A percentile compares a stretch with the other conserved stretches of the same genome.
Evolutionary conservation across 805 yeast species (phyloP).

Genomic region (Candida germanica): DNA sequence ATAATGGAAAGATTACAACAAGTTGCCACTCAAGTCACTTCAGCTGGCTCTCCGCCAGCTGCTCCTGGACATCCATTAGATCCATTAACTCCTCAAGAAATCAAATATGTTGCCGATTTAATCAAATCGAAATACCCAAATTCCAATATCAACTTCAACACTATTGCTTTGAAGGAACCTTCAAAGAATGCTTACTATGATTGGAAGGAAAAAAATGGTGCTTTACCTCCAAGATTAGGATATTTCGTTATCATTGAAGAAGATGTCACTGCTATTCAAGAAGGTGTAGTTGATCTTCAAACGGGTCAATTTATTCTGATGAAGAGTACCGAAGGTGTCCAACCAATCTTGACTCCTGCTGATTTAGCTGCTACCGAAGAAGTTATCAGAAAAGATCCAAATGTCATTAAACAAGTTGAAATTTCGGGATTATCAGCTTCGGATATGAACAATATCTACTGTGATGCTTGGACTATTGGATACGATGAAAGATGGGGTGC

Average conservation of each 20-base stretch:
- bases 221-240: conserved; percentile 67
- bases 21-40: conserved; percentile 59
- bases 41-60: conserved; percentile 52
- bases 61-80: conserved; percentile 66
- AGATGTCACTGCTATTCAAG: conserved; percentile 62
- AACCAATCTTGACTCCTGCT: conserved; percentile 71
- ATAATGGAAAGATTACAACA: conserved; percentile 69
- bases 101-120: conserved; percentile 52
- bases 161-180: conserved; percentile 71
- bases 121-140: conserved; percentile 49
- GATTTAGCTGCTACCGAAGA: conserved; percentile 64
- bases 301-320: conserved; percentile 46
- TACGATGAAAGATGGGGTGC: conserved; percentile 79
- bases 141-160: conserved; percentile 54
- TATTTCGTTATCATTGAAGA: conserved; percentile 59
- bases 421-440: conserved; percentile 63
- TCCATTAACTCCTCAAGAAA: conserved; percentile 64
- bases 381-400: conserved; percentile 66
- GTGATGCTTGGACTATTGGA: conserved; percentile 71
- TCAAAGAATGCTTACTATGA: conserved; percentile 57
- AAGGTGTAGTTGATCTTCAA: conserved; percentile 64
- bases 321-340: conserved; percentile 55
- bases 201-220: conserved; percentile 62
- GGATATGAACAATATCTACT: conserved; percentile 59
- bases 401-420: conserved; percentile 69